Base-by-base conservation (phyloP, 176 grass and related monocot species). In the Triticum timopheevii region DNA sequence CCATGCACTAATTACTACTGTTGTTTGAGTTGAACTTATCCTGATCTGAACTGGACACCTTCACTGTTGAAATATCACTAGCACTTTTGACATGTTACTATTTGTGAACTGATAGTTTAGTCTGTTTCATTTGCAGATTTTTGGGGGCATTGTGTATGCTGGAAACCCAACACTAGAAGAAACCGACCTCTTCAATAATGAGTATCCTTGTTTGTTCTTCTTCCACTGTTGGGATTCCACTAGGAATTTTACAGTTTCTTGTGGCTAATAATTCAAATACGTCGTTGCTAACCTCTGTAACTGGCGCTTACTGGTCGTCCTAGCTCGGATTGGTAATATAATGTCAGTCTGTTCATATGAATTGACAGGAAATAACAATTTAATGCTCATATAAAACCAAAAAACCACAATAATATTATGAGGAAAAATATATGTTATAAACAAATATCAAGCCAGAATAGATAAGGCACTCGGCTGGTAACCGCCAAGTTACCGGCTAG, bases 71-170 rank as follows among this genome's bases (percentile, higher is more conserved):
- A 85, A 66, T 74, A 47, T 76, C 78, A 77, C 65, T 74, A 58
- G 38, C 45, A 13, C 33, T 77, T 86, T 80, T 64, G 23, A 30
- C 31, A 86, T 77, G 15, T 86, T 74, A 22, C 16, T 72, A 36
- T 67, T 86, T 50, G 45, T 80, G 69, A 84, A 9, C 78, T 80
- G 80, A 70, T 78, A 47, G 17, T 65, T 54, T 8, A 71, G 38
- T n/a, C 44, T 73, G 61, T 84, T 91, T 38, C 8, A 4, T 94
- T 94, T 90, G 74, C 85, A 98, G 96, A 82, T 96, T 39, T 98
- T 98, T 90, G 96, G 96, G 80, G 96, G 96, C 80, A 80, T 96
- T 54, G 96, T 98, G 62, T 96, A 93, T 68, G 82, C 52, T 78
- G 93, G 84, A 86, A 98, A 98, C 79, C 82, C 93, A 2, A 90